Evolutionary conservation across 176 grass and related monocot species (phyloP).

Genomic region (Aegilops umbellulata): DNA sequence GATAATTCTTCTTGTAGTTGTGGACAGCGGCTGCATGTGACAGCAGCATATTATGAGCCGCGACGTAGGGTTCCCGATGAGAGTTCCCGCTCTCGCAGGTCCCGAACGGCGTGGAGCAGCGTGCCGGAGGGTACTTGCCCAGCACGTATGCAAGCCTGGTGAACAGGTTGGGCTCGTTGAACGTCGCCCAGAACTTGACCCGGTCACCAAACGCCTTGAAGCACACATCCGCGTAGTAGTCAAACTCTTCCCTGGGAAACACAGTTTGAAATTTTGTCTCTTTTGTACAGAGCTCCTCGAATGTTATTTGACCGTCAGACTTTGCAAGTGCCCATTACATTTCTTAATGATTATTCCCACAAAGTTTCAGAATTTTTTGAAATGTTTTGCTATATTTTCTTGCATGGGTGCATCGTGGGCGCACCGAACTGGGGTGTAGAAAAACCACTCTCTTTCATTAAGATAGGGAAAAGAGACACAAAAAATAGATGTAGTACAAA

Average conservation of each 20-base stretch:
- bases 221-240: constrained; percentile 56
- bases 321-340: too few relatives aligned
- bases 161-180: constrained; percentile 74
- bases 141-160: constrained; percentile 30
- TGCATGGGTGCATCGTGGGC: too few relatives aligned
- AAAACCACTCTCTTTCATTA: too few relatives aligned
- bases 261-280: too few relatives aligned
- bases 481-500: too few relatives aligned
- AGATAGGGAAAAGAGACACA: too few relatives aligned
- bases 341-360: too few relatives aligned
- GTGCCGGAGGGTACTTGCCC: constrained; percentile 38
- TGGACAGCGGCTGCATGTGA: constrained; percentile 54
- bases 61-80: constrained; percentile 41
- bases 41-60: constrained; percentile 56
- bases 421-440: too few relatives aligned
- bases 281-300: too few relatives aligned
- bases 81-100: constrained; percentile 49
- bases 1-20: constrained; percentile 24
- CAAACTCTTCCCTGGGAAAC: constrained; percentile 33
- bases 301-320: too few relatives aligned
- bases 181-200: constrained; percentile 63
- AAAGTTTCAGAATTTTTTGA: too few relatives aligned
- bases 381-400: too few relatives aligned
- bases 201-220: constrained; percentile 69
- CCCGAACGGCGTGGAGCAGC: constrained; percentile 54